phyloP scores from a whole-genome alignment of 257 asterid species.

The Linaria vulgaris region DNA sequence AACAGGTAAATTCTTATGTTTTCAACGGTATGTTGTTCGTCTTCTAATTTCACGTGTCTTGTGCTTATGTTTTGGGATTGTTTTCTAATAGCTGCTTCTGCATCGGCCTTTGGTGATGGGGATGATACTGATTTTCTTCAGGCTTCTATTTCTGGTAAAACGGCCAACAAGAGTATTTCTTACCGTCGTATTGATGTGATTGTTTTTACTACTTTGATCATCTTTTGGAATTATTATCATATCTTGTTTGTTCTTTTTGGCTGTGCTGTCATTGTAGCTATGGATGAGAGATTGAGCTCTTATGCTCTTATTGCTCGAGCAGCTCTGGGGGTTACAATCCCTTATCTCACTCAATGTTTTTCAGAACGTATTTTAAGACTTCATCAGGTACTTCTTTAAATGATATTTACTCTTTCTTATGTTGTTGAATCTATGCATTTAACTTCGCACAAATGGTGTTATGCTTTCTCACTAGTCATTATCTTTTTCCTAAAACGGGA shows the following conservation, averaged over 20 bases:
- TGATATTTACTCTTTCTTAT: not conserved
- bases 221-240: slow-evolving; percentile 10
- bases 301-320: slow-evolving; percentile 98
- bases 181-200: slow-evolving; percentile 9
- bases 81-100: slow-evolving; percentile 69
- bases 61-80: slow-evolving; percentile 30
- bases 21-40: slow-evolving; percentile 4
- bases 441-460: not conserved
- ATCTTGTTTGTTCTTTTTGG: slow-evolving; percentile 24
- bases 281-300: slow-evolving; percentile 95
- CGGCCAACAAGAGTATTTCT: slow-evolving; percentile 16
- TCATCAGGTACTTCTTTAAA: slow-evolving; percentile 58
- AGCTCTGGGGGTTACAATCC: slow-evolving; percentile 63
- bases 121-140: slow-evolving; percentile 63
- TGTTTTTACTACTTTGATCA: slow-evolving; percentile 19
- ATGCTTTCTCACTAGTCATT: not conserved
- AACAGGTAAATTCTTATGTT: slow-evolving; percentile 49
- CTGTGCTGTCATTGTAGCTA: slow-evolving; percentile 55
- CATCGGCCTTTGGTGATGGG: slow-evolving; percentile 70
- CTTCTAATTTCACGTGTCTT: slow-evolving; percentile 12
- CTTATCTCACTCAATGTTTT: slow-evolving; percentile 64
- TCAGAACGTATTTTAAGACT: slow-evolving; percentile 66
- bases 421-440: slow-evolving; percentile 11
- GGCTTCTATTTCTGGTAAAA: slow-evolving; percentile 76
- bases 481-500: not conserved